Evolutionary conservation across 164 flowering plant species (phyloP).

Genomic region (Piper longum): DNA sequence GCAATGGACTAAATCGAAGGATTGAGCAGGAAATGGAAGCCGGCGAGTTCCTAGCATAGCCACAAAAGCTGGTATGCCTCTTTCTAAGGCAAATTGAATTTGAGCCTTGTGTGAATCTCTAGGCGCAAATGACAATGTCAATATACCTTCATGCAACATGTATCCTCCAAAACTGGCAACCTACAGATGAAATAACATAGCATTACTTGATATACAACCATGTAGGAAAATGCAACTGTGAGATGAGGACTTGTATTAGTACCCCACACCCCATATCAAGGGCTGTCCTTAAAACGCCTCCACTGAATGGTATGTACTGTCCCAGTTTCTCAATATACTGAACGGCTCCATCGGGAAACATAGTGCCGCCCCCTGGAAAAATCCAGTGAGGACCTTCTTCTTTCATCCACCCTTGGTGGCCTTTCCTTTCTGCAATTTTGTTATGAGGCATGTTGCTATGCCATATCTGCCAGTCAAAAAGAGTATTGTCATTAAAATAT

Average conservation of each 20-base stretch:
- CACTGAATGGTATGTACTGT: conserved; percentile 67
- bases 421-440: conserved; percentile 92
- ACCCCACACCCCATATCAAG: conserved; percentile 99
- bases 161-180: conserved; percentile 98
- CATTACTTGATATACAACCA: conserved; percentile 1
- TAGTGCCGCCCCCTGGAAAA: conserved; percentile 98
- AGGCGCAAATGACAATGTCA: conserved; percentile 95
- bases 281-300: conserved; percentile 77
- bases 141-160: conserved; percentile 49
- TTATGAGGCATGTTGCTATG: conserved; percentile 89
- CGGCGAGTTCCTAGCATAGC: conserved; percentile 98
- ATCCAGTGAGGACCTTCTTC: conserved; percentile 64
- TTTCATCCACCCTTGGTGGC: conserved; percentile 99
- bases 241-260: conserved; percentile 3
- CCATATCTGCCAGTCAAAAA: conserved; percentile 56
- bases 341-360: conserved; percentile 94
- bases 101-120: conserved; percentile 96
- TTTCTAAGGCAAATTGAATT: conserved; percentile 89
- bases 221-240: conserved; percentile 5
- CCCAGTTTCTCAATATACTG: conserved; percentile 80
- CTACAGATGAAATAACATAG: conserved; percentile 24
- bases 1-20: conserved; percentile 90
- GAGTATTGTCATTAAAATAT: too few relatives aligned
- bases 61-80: conserved; percentile 93
- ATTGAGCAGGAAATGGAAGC: conserved; percentile 83